These are phyloP conservation scores for Coemansia sp. DNA, from an alignment of 192 early-diverging fungal genomes.

Conservation along the genomic window DNA sequence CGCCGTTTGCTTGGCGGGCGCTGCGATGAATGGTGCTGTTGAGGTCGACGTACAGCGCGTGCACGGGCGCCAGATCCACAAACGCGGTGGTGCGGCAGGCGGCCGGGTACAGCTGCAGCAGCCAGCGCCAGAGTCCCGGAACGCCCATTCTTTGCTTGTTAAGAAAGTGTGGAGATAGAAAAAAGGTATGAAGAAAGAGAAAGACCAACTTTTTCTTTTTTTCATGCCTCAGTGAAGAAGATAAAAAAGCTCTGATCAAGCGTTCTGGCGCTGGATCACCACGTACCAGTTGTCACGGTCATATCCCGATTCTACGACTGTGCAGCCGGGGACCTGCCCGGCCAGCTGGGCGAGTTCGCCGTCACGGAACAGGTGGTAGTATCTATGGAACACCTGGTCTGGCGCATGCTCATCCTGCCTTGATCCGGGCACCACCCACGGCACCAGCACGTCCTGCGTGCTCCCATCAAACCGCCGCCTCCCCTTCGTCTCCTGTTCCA, in stretches of 20 bases:
- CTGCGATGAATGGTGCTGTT: conserved; percentile 39
- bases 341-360: conserved; percentile 80
- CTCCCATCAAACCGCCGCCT: conserved; percentile 74
- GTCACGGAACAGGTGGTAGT: conserved; percentile 88
- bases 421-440: conserved; percentile 73
- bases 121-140: conserved; percentile 43
- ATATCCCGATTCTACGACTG: conserved; percentile 72
- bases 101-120: conserved; percentile 29
- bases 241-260: neutral
- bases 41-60: conserved; percentile 44
- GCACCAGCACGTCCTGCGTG: conserved; percentile 88
- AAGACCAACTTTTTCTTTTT: neutral
- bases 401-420: conserved; percentile 9
- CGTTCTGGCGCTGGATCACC: conserved; percentile 30
- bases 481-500: conserved; percentile 84
- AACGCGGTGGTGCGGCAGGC: conserved; percentile 23
- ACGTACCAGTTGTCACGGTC: conserved; percentile 96
- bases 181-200: neutral
- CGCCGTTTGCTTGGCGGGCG: conserved; percentile 21
- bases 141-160: conserved; percentile 24
- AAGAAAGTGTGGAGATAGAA: too few relatives aligned
- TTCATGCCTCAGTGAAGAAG: too few relatives aligned
- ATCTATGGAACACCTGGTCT: conserved; percentile 59
- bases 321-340: conserved; percentile 44
- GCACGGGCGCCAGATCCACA: conserved; percentile 12